phyloP scores from a whole-genome alignment of 2,329 filamentous ascomycete species.

The Ceratocystis eucalypticola region DNA sequence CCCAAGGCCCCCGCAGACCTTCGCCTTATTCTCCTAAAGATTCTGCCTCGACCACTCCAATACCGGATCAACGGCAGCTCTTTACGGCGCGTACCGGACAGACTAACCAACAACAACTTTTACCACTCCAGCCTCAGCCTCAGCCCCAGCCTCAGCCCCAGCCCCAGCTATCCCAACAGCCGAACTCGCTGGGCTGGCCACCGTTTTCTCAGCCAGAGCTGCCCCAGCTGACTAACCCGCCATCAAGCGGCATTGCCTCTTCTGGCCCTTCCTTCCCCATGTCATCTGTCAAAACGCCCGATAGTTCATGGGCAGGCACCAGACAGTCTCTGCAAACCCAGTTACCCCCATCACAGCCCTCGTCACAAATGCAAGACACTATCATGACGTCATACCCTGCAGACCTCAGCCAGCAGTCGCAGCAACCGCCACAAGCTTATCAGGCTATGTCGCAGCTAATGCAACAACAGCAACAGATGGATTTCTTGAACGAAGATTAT shows the following conservation, averaged over 20 bases:
- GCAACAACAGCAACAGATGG: constrained; percentile 11
- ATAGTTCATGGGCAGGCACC: background rate
- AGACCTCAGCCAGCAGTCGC: constrained; percentile 7
- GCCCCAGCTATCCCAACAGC: background rate
- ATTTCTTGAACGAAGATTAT: constrained; percentile 15
- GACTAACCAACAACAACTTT: background rate
- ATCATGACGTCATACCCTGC: background rate
- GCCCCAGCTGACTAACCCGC: background rate
- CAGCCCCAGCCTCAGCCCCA: background rate
- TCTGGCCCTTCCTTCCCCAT: background rate
- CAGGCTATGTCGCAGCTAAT: no score
- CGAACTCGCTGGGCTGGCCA: constrained; percentile 1
- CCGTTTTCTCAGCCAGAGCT: constrained; percentile 5
- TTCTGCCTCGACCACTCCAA: background rate
- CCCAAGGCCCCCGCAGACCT: background rate
- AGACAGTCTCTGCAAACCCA: background rate
- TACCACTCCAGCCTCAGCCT: background rate
- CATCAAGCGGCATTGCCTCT: background rate
- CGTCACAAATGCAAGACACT: background rate
- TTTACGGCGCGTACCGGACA: background rate
- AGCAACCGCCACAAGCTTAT: constrained; percentile 16
- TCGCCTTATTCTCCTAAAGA: background rate
- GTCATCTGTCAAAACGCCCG: background rate
- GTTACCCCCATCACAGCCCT: background rate
- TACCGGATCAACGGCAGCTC: background rate